phyloP scores from a whole-genome alignment of 768 basidiomycete species.

The Termitomyces sp. region DNA sequence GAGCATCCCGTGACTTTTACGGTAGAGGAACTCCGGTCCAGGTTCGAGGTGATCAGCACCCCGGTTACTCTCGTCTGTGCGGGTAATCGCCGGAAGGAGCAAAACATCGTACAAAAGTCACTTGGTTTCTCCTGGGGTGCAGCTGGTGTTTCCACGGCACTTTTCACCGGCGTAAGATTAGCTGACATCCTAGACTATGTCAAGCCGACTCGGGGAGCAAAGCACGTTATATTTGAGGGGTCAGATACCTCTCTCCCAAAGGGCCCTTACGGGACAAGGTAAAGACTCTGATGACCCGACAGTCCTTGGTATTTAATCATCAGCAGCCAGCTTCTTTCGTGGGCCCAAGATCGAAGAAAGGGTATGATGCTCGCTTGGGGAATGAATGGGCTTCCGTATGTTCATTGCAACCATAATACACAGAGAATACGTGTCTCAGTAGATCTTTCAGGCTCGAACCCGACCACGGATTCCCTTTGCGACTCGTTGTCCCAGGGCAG shows the following conservation, averaged over 20 bases:
- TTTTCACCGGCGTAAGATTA: slow-evolving; percentile 59
- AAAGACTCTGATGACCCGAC: slow-evolving; percentile 13
- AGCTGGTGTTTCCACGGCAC: slow-evolving; percentile 47
- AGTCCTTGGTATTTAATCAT: neutral
- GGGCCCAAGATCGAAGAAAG: slow-evolving; percentile 39
- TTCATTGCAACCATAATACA: neutral
- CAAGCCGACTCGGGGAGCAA: slow-evolving; percentile 29
- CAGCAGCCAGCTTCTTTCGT: slow-evolving; percentile 25
- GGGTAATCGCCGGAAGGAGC: slow-evolving; percentile 60
- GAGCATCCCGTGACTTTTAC: slow-evolving; percentile 33
- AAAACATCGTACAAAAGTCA: slow-evolving; percentile 55
- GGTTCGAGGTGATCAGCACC: slow-evolving; percentile 51
- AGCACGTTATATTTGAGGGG: slow-evolving; percentile 60
- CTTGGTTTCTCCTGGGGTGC: slow-evolving; percentile 58
- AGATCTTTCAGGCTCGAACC: slow-evolving; percentile 36
- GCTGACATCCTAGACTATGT: slow-evolving; percentile 49
- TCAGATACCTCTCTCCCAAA: slow-evolving; percentile 52
- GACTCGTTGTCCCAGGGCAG: slow-evolving; percentile 59
- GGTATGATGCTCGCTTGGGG: slow-evolving; percentile 54
- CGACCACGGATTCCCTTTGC: slow-evolving; percentile 65
- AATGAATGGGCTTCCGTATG: slow-evolving; percentile 54
- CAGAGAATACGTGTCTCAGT: neutral
- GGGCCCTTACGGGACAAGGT: slow-evolving; percentile 57
- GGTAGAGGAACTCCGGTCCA: slow-evolving; percentile 38
- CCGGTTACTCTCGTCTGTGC: slow-evolving; percentile 64